phyloP scores from a whole-genome alignment of 495 filamentous ascomycete genomes.

The Apiosordaria backusii region DNA sequence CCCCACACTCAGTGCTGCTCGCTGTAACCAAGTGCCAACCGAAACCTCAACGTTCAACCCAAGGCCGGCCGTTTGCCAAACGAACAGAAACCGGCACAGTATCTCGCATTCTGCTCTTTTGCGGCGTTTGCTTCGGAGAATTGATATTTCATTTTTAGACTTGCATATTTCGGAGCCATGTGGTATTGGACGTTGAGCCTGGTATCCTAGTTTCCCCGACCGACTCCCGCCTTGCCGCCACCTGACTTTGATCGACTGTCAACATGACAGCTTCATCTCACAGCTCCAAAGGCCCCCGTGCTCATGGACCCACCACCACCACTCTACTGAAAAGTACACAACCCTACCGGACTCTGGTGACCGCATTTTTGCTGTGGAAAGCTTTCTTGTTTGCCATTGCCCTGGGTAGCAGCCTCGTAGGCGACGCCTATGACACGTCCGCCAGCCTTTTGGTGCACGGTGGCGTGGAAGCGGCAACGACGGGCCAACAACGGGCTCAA shows the following conservation, averaged over 20 bases:
- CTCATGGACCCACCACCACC: background rate
- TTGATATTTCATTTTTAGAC: background rate
- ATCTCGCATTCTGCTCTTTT: background rate
- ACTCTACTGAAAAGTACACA: background rate
- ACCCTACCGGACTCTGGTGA: constrained; percentile 30
- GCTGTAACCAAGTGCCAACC: too few species aligned
- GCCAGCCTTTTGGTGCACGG: constrained; percentile 61
- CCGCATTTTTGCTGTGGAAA: constrained; percentile 65
- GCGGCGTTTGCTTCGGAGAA: background rate
- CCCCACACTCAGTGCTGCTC: background rate
- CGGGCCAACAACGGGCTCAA: constrained; percentile 21
- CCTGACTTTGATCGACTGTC: too few species aligned
- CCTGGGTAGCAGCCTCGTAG: constrained; percentile 47
- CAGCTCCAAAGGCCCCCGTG: background rate
- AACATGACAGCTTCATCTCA: background rate
- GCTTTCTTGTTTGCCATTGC: constrained; percentile 62
- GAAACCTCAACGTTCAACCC: background rate
- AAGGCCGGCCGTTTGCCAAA: background rate
- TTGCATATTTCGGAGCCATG: background rate
- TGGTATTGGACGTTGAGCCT: background rate
- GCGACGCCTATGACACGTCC: constrained; percentile 20
- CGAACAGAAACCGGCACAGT: constrained; percentile 2
- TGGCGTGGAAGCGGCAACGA: background rate
- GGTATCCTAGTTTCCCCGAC: background rate
- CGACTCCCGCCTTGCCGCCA: too few species aligned